Conservation (phyloP, 768 basidiomycete species). For the Mycena leptocephala region DNA sequence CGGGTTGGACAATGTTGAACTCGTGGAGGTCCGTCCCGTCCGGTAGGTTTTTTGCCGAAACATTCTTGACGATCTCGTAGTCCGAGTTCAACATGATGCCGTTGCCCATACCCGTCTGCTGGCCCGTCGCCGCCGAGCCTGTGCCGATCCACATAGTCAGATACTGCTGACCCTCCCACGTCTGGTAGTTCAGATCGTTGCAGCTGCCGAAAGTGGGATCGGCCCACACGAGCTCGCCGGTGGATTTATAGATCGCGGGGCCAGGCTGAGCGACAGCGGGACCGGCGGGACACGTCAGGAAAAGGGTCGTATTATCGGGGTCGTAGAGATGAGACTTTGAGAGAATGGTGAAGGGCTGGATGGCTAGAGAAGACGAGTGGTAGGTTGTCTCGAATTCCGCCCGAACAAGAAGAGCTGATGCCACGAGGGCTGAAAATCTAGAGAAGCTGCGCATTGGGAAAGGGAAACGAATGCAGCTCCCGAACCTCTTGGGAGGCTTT, state of each 20-base stretch:
- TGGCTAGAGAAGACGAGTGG: constrained; percentile 18
- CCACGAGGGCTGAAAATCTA: too few species aligned
- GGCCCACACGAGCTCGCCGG: constrained; percentile 28
- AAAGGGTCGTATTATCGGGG: constrained; percentile 24
- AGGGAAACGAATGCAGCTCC: too few species aligned
- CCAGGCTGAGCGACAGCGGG: constrained; percentile 4
- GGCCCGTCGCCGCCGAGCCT: not conserved
- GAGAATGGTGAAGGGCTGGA: constrained; percentile 25
- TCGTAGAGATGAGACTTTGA: not conserved
- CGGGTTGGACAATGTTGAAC: constrained; percentile 10
- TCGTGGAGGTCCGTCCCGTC: constrained; percentile 14
- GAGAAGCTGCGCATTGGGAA: too few species aligned
- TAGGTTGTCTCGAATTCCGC: constrained; percentile 12
- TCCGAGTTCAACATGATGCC: constrained; percentile 3
- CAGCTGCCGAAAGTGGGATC: constrained; percentile 7
- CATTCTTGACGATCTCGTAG: constrained; percentile 11
- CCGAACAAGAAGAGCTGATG: too few species aligned
- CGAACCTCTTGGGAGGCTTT: too few species aligned
- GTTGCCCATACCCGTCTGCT: constrained; percentile 6
- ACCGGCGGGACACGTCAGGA: constrained; percentile 10
- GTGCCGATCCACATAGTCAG: constrained; percentile 24
- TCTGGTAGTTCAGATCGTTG: constrained; percentile 21
- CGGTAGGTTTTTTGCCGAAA: constrained; percentile 15
- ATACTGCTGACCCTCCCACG: constrained; percentile 2
- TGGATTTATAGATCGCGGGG: constrained; percentile 13